phyloP scores from a whole-genome alignment of 805 yeast genomes.

The Priceomyces fermenticarens region DNA sequence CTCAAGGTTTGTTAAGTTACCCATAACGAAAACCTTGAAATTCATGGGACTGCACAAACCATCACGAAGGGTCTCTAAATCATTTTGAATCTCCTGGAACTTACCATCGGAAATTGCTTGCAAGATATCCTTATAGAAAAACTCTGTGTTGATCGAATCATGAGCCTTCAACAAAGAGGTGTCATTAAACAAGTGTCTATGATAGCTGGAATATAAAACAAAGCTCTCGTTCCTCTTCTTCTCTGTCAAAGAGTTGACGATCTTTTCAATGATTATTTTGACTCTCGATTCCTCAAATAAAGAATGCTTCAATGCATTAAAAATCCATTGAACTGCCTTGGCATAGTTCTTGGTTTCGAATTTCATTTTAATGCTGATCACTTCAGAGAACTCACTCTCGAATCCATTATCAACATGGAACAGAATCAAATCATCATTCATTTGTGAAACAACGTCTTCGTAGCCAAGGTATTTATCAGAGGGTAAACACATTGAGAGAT shows the following conservation, averaged over 20 bases:
- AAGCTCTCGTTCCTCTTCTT: constrained; percentile 59
- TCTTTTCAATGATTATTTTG: constrained; percentile 59
- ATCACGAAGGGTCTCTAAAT: constrained; percentile 50
- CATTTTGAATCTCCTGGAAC: constrained; percentile 43
- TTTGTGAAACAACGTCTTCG: constrained; percentile 70
- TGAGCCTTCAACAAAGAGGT: constrained; percentile 64
- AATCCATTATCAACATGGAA: constrained; percentile 55
- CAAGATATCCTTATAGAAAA: constrained; percentile 43
- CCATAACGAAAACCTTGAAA: constrained; percentile 65
- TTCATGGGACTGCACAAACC: constrained; percentile 56
- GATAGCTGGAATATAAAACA: constrained; percentile 64
- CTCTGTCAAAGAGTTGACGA: constrained; percentile 59
- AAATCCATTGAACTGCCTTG: constrained; percentile 75
- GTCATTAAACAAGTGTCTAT: constrained; percentile 49
- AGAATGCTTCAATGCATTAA: constrained; percentile 59
- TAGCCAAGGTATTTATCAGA: constrained; percentile 60
- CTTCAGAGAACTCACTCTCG: constrained; percentile 62
- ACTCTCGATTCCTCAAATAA: constrained; percentile 73
- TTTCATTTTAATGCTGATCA: constrained; percentile 58
- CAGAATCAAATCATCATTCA: constrained; percentile 72
- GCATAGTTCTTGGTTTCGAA: constrained; percentile 60
- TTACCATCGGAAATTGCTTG: constrained; percentile 53
- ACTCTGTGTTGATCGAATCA: constrained; percentile 65
- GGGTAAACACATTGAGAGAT: constrained; percentile 65
- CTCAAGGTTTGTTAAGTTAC: constrained; percentile 54